These are phyloP conservation scores for Sordariomycetes sp. DNA, from an alignment of 2,329 filamentous ascomycete genomes.

Conservation along the genomic window DNA sequence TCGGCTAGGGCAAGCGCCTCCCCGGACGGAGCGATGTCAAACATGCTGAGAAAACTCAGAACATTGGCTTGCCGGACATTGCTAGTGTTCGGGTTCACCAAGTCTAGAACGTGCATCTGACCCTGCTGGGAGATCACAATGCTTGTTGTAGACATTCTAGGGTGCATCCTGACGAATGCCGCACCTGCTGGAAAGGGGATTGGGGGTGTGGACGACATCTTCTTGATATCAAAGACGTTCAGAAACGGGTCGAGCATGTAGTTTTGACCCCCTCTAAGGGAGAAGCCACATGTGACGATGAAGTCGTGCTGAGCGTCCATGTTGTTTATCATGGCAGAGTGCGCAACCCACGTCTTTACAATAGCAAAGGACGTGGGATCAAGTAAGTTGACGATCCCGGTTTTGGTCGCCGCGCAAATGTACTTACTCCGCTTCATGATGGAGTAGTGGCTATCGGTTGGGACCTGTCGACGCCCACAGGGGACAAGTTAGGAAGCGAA, in stretches of 20 bases:
- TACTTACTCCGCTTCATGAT: constrained; percentile 87
- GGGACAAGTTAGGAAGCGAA: neutral
- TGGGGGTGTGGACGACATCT: constrained; percentile 74
- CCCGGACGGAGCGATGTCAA: constrained; percentile 81
- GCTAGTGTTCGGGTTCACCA: constrained; percentile 85
- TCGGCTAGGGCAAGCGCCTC: constrained; percentile 78
- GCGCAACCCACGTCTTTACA: constrained; percentile 82
- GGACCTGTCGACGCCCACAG: constrained; percentile 34
- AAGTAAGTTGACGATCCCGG: constrained; percentile 74
- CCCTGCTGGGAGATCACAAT: constrained; percentile 88
- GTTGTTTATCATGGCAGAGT: constrained; percentile 81
- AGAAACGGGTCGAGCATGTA: constrained; percentile 87
- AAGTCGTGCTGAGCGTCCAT: constrained; percentile 97
- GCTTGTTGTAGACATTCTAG: constrained; percentile 86
- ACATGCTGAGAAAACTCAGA: constrained; percentile 60
- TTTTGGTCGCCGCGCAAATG: constrained; percentile 82
- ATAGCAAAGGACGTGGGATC: constrained; percentile 70
- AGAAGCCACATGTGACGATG: constrained; percentile 90
- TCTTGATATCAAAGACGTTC: constrained; percentile 93
- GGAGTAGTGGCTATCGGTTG: constrained; percentile 68
- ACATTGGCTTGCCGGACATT: constrained; percentile 77
- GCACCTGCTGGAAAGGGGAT: constrained; percentile 89
- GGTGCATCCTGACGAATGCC: constrained; percentile 93
- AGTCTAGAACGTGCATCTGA: constrained; percentile 89
- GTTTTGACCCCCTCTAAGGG: constrained; percentile 59